Evolutionary conservation across 2,329 filamentous ascomycete genomes (phyloP), one percentile per base, ranked within the genome.

Genomic region (Aphanoascus verrucosus): DNA sequence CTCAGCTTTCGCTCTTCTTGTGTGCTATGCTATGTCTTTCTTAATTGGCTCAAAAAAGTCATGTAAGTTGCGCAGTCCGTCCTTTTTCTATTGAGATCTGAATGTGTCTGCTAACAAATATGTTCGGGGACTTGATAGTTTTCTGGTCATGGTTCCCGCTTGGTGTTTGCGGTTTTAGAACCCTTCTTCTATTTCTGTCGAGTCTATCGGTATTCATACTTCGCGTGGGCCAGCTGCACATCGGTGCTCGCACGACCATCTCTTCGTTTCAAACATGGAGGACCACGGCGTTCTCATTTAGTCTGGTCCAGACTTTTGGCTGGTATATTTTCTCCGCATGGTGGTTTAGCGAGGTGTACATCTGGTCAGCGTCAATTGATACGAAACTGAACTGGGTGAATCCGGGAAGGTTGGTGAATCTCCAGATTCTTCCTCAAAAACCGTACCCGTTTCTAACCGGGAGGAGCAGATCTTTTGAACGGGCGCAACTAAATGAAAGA

Each of bases 121-220:
- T 46, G n/a, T 7, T 23, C 35, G 3, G 5, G 23, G 20, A 23
- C 34, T 45, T 61, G 7, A 28, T 28, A 91, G 87, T 82, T 49
- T 72, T 95, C 57, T 95, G 88, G 89, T 76, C 83, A 62, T 91
- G 87, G 85, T 88, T 94, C 60, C 89, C 89, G 20, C 63, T 95
- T 38, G 86, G 88, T 49, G 77, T 77, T 53, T 81, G 85, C 43
- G 88, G 87, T 55, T 69, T 94, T 53, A 85, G 89, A 61, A 80
- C 88, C 5, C 65, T 84, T 14, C 77, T 88, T 57, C 79, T 96
- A 58, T 91, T 90, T 71, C 73, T 86, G 57, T 85, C 84, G 61
- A 82, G 81, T 56, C 79, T 96, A 56, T 74, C 82, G 54, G 78
- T 96, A 60, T 86, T 94, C 71, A 78, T 95, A 60, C 79, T 96